Conservation (phyloP, 768 basidiomycete species). For the Leccinum boreale region DNA sequence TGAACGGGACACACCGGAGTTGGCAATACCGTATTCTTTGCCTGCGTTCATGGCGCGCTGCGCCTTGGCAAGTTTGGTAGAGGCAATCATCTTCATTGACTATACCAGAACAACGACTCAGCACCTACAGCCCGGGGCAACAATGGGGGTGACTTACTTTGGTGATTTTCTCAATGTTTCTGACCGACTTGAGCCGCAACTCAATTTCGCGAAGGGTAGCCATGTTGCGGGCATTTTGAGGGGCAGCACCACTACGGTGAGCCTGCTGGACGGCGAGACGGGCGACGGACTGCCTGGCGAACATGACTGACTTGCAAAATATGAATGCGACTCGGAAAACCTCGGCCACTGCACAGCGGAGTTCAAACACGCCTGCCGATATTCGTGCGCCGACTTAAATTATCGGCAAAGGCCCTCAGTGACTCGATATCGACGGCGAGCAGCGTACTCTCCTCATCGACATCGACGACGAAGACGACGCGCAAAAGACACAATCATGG, state of each 20-base stretch:
- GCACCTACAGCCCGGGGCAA: background rate
- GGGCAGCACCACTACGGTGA: constrained; percentile 36
- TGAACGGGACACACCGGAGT: constrained; percentile 57
- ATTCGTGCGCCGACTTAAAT: constrained; percentile 22
- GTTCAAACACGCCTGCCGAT: constrained; percentile 15
- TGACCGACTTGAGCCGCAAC: constrained; percentile 91
- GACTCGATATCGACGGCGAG: constrained; percentile 5
- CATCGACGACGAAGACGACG: constrained; percentile 16
- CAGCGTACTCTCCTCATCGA: constrained; percentile 12
- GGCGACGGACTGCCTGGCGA: constrained; percentile 47
- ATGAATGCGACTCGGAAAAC: constrained; percentile 24
- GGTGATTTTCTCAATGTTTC: constrained; percentile 99
- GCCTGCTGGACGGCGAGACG: constrained; percentile 41
- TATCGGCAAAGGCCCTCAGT: constrained; percentile 21
- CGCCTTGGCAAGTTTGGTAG: constrained; percentile 93
- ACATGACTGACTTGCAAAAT: constrained; percentile 33
- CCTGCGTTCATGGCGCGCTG: constrained; percentile 90
- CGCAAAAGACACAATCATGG: constrained; percentile 35
- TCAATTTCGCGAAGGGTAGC: constrained; percentile 98
- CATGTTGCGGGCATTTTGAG: constrained; percentile 74
- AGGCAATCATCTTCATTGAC: constrained; percentile 99
- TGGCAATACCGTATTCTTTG: constrained; percentile 90
- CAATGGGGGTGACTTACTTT: constrained; percentile 55
- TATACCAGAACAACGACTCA: constrained; percentile 29
- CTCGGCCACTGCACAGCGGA: constrained; percentile 39